Conservation (phyloP, 129 eudicot species). For the Tagetes patula region DNA sequence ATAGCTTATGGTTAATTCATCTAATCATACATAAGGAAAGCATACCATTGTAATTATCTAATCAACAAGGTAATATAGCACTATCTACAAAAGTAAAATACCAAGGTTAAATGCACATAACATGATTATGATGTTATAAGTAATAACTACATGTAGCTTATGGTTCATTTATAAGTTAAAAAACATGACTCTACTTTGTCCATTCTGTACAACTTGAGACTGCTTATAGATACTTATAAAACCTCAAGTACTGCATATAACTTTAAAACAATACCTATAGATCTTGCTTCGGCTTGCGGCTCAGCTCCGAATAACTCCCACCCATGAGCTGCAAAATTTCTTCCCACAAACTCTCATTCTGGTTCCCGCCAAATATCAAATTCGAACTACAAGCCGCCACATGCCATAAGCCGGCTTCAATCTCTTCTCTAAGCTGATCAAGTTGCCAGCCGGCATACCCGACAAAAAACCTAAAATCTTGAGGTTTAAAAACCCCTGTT, state of each 20-base stretch:
- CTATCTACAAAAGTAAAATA: background rate
- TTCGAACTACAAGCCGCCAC: constrained; percentile 85
- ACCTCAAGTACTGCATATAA: constrained; percentile 16
- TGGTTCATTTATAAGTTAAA: constrained; percentile 22
- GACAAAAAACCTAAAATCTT: constrained; percentile 74
- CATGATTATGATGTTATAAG: background rate
- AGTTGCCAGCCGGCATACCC: constrained; percentile 95
- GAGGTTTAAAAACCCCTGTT: constrained; percentile 63
- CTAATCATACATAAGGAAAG: too few relatives aligned
- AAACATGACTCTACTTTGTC: constrained; percentile 28
- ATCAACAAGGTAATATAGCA: background rate
- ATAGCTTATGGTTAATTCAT: too few relatives aligned
- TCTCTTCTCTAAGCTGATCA: constrained; percentile 76
- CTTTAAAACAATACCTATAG: constrained; percentile 33
- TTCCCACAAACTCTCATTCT: constrained; percentile 74
- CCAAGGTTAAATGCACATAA: background rate
- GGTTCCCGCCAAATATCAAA: constrained; percentile 50
- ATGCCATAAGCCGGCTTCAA: constrained; percentile 74
- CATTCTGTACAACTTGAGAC: constrained; percentile 43
- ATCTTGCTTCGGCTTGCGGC: constrained; percentile 97
- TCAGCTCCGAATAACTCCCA: constrained; percentile 85
- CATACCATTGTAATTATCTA: background rate
- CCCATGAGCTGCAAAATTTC: constrained; percentile 95
- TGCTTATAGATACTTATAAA: constrained; percentile 21
- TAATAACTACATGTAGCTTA: constrained; percentile 2